A percentile compares a stretch with the other conserved stretches of the same genome.
These are phyloP conservation scores for Flaveria floridana DNA, from an alignment of 140 eudicot species.

Conservation along the genomic window DNA sequence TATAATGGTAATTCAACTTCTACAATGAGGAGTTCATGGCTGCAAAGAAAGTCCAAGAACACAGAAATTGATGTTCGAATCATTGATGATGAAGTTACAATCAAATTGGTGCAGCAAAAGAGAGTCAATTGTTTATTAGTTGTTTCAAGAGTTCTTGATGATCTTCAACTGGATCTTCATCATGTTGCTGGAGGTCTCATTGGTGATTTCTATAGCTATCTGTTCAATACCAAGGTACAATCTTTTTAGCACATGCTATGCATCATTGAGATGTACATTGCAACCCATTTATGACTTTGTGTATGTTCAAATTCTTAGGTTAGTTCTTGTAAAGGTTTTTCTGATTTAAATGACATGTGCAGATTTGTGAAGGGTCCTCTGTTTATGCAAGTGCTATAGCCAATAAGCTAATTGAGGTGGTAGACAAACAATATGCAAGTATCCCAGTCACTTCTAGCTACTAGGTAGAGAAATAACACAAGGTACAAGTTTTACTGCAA, in stretches of 20 bases:
- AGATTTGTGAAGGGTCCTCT: slow-evolving; percentile 94
- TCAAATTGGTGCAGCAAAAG: slow-evolving; percentile 84
- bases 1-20: slow-evolving; percentile 44
- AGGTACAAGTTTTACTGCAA: slow-evolving; percentile 24
- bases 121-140: slow-evolving; percentile 62
- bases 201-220: slow-evolving; percentile 85
- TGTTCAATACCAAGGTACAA: slow-evolving; percentile 86
- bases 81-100: slow-evolving; percentile 84
- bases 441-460: slow-evolving; percentile 51
- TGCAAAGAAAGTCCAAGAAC: slow-evolving; percentile 82
- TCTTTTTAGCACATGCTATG: background rate
- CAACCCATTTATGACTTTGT: background rate
- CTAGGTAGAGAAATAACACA: slow-evolving; percentile 33
- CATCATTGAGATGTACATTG: slow-evolving; percentile 21
- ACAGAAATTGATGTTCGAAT: slow-evolving; percentile 93
- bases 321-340: slow-evolving; percentile 9
- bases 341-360: slow-evolving; percentile 41
- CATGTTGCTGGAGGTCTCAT: slow-evolving; percentile 96
- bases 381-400: slow-evolving; percentile 98
- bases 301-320: background rate
- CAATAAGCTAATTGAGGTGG: slow-evolving; percentile 85
- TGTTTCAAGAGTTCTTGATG: slow-evolving; percentile 88
- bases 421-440: slow-evolving; percentile 80
- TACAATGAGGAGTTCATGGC: slow-evolving; percentile 82
- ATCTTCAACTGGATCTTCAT: slow-evolving; percentile 80